Base-by-base conservation (phyloP, 257 asterid genomes). In the Primulina eburnea region DNA sequence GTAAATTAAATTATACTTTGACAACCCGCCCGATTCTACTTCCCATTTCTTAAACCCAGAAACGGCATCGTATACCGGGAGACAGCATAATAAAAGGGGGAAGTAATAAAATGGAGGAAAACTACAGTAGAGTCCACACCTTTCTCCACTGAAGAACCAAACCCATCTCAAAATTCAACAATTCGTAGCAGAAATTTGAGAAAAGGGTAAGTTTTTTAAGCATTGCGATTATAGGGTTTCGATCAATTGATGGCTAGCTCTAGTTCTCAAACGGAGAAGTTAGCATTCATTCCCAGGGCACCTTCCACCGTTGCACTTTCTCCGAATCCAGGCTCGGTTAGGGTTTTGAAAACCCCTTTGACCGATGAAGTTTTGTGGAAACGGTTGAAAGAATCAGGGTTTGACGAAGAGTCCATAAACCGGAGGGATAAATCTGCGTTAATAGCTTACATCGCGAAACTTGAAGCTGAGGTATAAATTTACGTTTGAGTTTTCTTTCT, bases 341-440 rank as follows among this genome's bases (percentile, higher is more conserved):
- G 92, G 92, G 92, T 81, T 82, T 74, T 82, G 74, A 82, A 78
- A 67, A 81, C 89, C 60, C 95, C 97, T 61, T 81, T 89, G 69
- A 88, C 78, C 63, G 98, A 91, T 62, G 98, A 88, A 61, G 83
- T 75, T 14, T 79, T 94, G 8, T 91, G 97, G 98, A 89, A 81
- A 75, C 82, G 92, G 66, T 88, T 94, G 47, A 82, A 83, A 69
- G 97, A 94, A 47, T 96, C 95, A 2, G 99, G 98, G 4, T 88
- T 94, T 64, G 98, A 91, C 71, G 98, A 94, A 75, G 98, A 94
- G 52, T 86, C 97, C 33, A 83, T 94, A 78, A 89, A 89, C 70
- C 97, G 95, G 57, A 83, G 96, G 66, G 99, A 94, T 70, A 94
- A 94, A 71, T 89, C 97, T 7, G 83, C 98, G 14, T 97, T 91